phyloP scores from a whole-genome alignment of 2,329 filamentous ascomycete genomes.

The Xylariales sp. region DNA sequence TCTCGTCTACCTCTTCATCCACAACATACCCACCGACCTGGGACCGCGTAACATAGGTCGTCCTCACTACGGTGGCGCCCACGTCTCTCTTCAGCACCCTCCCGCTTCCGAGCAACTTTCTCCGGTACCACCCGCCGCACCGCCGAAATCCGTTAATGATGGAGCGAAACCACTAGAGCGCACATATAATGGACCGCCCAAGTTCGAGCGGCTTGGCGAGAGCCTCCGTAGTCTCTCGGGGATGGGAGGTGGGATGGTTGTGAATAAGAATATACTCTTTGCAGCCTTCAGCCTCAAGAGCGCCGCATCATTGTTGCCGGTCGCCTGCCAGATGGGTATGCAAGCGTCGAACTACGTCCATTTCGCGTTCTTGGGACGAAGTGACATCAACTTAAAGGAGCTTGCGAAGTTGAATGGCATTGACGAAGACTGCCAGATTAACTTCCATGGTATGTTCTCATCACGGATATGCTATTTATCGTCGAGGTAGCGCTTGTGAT shows the following conservation, averaged over 20 bases:
- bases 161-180: slow-evolving; percentile 19
- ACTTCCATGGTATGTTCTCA: slow-evolving; percentile 53
- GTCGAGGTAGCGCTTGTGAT: too few species aligned
- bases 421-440: slow-evolving; percentile 63
- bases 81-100: not conserved
- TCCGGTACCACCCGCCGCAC: slow-evolving; percentile 7
- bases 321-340: slow-evolving; percentile 81
- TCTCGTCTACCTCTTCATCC: slow-evolving; percentile 59
- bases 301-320: slow-evolving; percentile 66
- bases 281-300: slow-evolving; percentile 71
- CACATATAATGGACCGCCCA: slow-evolving; percentile 66
- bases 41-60: slow-evolving; percentile 31
- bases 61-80: slow-evolving; percentile 18
- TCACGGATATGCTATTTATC: too few species aligned
- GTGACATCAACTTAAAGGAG: slow-evolving; percentile 63
- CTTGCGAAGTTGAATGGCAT: slow-evolving; percentile 77
- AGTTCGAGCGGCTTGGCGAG: slow-evolving; percentile 59
- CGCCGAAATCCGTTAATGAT: slow-evolving; percentile 7
- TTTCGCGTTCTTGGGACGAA: slow-evolving; percentile 72
- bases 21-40: slow-evolving; percentile 52
- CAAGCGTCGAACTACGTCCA: slow-evolving; percentile 72
- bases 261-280: slow-evolving; percentile 74
- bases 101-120: not conserved
- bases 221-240: slow-evolving; percentile 57
- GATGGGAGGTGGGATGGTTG: slow-evolving; percentile 44